Percentiles rank a stretch among this genome's conserved stretches.
Evolutionary conservation across 2,329 filamentous ascomycete species (phyloP).

Genomic region (Westerdykella sp.): DNA sequence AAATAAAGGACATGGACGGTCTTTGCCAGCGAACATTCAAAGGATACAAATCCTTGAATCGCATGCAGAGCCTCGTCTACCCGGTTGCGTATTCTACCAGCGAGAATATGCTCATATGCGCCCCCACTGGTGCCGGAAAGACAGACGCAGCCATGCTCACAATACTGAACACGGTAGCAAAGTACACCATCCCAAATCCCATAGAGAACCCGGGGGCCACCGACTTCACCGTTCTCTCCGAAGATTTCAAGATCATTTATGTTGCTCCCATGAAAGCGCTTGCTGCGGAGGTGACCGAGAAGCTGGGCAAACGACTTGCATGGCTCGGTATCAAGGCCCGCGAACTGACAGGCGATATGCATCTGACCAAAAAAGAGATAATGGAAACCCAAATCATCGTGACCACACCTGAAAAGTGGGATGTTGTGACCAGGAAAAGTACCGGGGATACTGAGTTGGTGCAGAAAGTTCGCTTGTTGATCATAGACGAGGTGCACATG

Average conservation of each 20-base stretch:
- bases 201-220: slow-evolving; percentile 64
- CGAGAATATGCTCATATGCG: slow-evolving; percentile 98
- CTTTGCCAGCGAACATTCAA: slow-evolving; percentile 88
- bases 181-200: slow-evolving; percentile 76
- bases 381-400: slow-evolving; percentile 96
- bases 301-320: slow-evolving; percentile 81
- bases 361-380: slow-evolving; percentile 93
- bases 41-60: slow-evolving; percentile 87
- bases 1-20: slow-evolving; percentile 78
- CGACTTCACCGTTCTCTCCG: slow-evolving; percentile 74
- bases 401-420: slow-evolving; percentile 98
- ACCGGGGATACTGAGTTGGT: slow-evolving; percentile 96
- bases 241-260: slow-evolving; percentile 97
- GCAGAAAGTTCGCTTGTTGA: slow-evolving; percentile 90
- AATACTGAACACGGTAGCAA: slow-evolving; percentile 81
- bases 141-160: slow-evolving; percentile 98
- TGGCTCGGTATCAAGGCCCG: slow-evolving; percentile 92
- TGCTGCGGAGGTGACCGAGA: slow-evolving; percentile 92
- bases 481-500: slow-evolving; percentile 99
- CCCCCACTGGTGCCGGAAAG: slow-evolving; percentile 96
- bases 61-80: slow-evolving; percentile 97
- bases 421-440: slow-evolving; percentile 93
- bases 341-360: slow-evolving; percentile 97
- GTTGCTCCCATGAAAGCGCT: slow-evolving; percentile 98
- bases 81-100: slow-evolving; percentile 91